These are phyloP conservation scores for Lactifluus piperatus DNA, from an alignment of 768 basidiomycete species.

Conservation along the genomic window DNA sequence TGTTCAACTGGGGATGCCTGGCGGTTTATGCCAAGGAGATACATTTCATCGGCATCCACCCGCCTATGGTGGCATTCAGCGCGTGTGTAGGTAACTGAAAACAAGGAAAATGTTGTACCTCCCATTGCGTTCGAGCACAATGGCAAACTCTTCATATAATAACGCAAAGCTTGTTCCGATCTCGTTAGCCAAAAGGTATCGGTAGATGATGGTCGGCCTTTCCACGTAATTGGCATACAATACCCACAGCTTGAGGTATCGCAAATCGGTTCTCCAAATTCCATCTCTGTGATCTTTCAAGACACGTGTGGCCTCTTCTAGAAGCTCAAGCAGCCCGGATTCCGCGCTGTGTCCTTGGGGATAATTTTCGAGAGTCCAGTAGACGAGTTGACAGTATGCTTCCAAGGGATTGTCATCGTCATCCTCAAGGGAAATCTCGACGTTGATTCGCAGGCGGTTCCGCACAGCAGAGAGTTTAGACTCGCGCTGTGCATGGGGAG, in stretches of 20 bases:
- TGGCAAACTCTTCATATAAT: slow-evolving; percentile 90
- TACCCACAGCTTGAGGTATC: slow-evolving; percentile 91
- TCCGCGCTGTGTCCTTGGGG: slow-evolving; percentile 86
- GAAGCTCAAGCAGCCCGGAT: slow-evolving; percentile 82
- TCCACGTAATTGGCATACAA: slow-evolving; percentile 92
- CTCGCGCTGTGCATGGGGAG: slow-evolving; percentile 71
- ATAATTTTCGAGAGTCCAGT: slow-evolving; percentile 92
- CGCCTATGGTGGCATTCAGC: slow-evolving; percentile 40
- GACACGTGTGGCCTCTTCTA: slow-evolving; percentile 86
- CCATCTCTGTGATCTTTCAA: slow-evolving; percentile 71
- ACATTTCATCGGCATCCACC: slow-evolving; percentile 82
- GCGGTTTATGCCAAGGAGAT: slow-evolving; percentile 80
- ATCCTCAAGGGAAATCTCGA: slow-evolving; percentile 56
- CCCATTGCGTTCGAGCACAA: slow-evolving; percentile 71
- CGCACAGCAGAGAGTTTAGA: slow-evolving; percentile 56
- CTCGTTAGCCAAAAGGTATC: slow-evolving; percentile 84
- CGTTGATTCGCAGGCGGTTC: slow-evolving; percentile 59
- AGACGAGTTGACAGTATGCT: slow-evolving; percentile 76
- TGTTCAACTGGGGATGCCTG: slow-evolving; percentile 74
- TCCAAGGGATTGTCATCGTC: slow-evolving; percentile 81
- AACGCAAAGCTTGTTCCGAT: slow-evolving; percentile 75
- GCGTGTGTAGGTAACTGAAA: background rate
- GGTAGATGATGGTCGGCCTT: slow-evolving; percentile 79
- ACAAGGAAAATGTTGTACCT: slow-evolving; percentile 45
- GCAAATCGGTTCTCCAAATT: slow-evolving; percentile 67